phyloP scores from a whole-genome alignment of 2,329 filamentous ascomycete species.

The Elsinoe fawcettii region DNA sequence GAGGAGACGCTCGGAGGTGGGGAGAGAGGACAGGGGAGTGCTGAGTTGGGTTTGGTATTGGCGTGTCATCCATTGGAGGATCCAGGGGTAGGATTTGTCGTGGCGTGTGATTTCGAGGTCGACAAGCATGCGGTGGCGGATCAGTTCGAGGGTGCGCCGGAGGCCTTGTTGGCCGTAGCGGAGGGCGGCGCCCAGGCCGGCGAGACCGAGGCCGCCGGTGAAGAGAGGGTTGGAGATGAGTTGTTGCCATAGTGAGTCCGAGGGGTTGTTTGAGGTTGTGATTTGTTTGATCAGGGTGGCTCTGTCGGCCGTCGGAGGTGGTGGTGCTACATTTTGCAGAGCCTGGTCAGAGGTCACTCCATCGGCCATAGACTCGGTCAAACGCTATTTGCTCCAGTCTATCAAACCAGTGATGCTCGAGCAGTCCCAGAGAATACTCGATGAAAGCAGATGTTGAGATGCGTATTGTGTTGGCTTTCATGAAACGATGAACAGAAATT shows the following conservation, averaged over 20 bases:
- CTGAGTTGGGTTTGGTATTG: conserved; percentile 29
- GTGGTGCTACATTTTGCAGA: conserved; percentile 11
- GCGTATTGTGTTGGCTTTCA: too few relatives aligned
- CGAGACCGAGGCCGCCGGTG: conserved; percentile 71
- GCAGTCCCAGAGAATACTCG: too few relatives aligned
- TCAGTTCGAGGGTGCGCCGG: conserved; percentile 61
- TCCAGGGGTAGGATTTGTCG: conserved; percentile 88
- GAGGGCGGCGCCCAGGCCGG: conserved; percentile 73
- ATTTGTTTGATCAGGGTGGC: conserved; percentile 7
- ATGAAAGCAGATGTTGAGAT: too few relatives aligned
- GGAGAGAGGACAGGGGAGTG: conserved; percentile 37
- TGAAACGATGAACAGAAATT: too few relatives aligned
- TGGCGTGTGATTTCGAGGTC: conserved; percentile 93
- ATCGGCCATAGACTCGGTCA: conserved; percentile 4
- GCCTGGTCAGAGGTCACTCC: background rate
- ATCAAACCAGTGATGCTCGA: background rate
- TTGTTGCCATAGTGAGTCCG: conserved; percentile 36
- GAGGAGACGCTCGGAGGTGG: conserved; percentile 44
- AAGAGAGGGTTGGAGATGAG: conserved; percentile 47
- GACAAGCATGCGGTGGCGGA: conserved; percentile 80
- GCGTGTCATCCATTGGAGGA: conserved; percentile 87
- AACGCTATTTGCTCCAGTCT: background rate
- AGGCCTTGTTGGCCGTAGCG: conserved; percentile 73
- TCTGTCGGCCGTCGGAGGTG: conserved; percentile 4
- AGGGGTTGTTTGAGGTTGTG: background rate